Evolutionary conservation across 495 filamentous ascomycete genomes (phyloP).

Genomic region (Xylaria nigripes): DNA sequence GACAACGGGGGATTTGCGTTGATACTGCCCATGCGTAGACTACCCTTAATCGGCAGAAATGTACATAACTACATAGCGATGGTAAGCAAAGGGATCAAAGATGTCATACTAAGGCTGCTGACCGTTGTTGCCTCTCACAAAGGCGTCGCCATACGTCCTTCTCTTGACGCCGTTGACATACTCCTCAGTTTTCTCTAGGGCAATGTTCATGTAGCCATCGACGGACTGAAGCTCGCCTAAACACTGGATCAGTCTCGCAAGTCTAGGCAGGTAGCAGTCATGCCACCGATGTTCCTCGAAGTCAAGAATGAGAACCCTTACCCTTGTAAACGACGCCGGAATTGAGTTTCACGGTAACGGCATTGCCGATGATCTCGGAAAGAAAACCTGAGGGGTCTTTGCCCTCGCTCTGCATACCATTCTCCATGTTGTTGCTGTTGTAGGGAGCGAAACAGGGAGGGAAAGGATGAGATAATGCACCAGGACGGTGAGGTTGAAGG

Average conservation of each 20-base stretch:
- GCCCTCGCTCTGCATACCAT: slow-evolving; percentile 58
- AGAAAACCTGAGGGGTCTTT: slow-evolving; percentile 89
- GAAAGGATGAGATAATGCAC: slow-evolving; percentile 1
- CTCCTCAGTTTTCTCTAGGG: slow-evolving; percentile 89
- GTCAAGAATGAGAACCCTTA: slow-evolving; percentile 20
- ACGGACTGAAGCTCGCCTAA: slow-evolving; percentile 89
- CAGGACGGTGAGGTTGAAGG: background rate
- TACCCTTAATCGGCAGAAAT: slow-evolving; percentile 55
- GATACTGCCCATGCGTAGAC: background rate
- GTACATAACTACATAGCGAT: slow-evolving; percentile 53
- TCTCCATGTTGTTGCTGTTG: slow-evolving; percentile 55
- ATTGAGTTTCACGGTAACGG: slow-evolving; percentile 92
- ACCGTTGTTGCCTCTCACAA: slow-evolving; percentile 97
- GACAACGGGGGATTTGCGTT: background rate
- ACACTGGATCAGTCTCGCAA: background rate
- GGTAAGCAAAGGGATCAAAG: background rate
- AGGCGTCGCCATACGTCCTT: slow-evolving; percentile 86
- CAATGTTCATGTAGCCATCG: slow-evolving; percentile 99
- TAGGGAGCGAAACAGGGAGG: background rate
- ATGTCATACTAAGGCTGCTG: slow-evolving; percentile 5
- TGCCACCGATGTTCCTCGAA: background rate
- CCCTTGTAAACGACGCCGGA: slow-evolving; percentile 95
- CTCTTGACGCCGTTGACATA: slow-evolving; percentile 74
- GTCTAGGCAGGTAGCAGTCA: background rate
- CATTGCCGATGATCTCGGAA: slow-evolving; percentile 81